These are phyloP conservation scores for Gracilariopsis chorda DNA, from an alignment of 23 red algal genomes.

Conservation along the genomic window DNA sequence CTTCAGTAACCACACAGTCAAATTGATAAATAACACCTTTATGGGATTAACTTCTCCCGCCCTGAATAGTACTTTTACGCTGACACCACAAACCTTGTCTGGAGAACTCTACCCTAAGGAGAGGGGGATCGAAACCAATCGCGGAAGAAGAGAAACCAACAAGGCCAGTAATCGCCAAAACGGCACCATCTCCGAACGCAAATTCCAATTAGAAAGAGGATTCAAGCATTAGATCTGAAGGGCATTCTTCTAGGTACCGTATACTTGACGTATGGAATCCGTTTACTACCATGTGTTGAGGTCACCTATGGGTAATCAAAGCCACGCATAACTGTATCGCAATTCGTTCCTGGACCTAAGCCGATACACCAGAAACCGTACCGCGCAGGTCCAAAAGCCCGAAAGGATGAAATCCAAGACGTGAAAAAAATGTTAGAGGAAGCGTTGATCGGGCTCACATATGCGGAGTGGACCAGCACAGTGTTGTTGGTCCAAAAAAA, in stretches of 20 bases:
- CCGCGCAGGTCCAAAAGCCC: neutral
- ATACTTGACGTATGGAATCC: too few species aligned
- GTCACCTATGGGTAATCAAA: neutral
- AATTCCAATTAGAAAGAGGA: neutral
- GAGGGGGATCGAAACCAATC: neutral
- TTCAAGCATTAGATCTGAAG: neutral
- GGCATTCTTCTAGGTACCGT: too few species aligned
- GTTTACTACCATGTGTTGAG: too few species aligned
- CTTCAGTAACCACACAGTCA: neutral
- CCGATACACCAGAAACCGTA: neutral
- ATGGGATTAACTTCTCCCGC: too few species aligned
- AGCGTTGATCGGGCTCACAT: neutral
- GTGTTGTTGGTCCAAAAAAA: too few species aligned
- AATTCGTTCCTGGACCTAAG: neutral
- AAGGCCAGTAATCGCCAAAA: neutral
- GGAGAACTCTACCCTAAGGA: neutral
- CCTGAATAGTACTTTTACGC: too few species aligned
- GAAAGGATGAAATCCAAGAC: neutral
- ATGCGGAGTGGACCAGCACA: neutral
- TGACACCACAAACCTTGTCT: too few species aligned
- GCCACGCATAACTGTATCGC: neutral
- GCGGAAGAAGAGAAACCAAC: neutral
- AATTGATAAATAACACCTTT: neutral
- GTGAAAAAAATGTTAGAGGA: neutral
- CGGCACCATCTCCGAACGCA: neutral